Evolutionary conservation across 2,329 filamentous ascomycete genomes (phyloP).

Genomic region (Diaporthe aspalathi): DNA sequence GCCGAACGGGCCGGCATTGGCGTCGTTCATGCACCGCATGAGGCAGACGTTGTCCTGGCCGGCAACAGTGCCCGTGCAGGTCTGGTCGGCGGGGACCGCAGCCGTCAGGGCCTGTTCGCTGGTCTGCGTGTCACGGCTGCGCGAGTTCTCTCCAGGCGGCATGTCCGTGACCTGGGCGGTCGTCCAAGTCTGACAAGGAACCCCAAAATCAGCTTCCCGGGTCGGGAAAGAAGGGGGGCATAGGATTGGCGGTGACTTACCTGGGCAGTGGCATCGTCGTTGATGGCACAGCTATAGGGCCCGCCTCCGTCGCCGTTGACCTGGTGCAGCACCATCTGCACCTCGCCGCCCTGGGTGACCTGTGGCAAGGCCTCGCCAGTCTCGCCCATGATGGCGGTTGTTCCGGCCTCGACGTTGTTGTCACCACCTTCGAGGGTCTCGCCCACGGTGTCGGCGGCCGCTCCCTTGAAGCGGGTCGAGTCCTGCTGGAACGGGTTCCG

Average conservation of each 20-base stretch:
- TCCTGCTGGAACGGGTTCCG: constrained; percentile 74
- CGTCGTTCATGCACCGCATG: constrained; percentile 71
- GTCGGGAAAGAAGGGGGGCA: background rate
- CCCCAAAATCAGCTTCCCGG: background rate
- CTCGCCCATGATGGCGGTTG: constrained; percentile 66
- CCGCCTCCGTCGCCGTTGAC: constrained; percentile 76
- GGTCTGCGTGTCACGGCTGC: constrained; percentile 50
- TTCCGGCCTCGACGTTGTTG: constrained; percentile 69
- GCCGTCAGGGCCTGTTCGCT: constrained; percentile 63
- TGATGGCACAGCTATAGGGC: constrained; percentile 74
- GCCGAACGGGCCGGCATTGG: constrained; percentile 71
- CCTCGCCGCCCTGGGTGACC: constrained; percentile 65
- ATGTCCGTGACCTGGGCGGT: constrained; percentile 66
- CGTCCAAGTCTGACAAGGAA: constrained; percentile 55
- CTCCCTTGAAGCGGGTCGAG: constrained; percentile 66
- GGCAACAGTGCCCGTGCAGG: constrained; percentile 70
- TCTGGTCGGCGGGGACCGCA: constrained; percentile 62
- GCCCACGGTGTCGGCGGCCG: constrained; percentile 50
- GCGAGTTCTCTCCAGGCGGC: constrained; percentile 62
- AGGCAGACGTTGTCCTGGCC: constrained; percentile 71
- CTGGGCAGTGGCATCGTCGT: constrained; percentile 66
- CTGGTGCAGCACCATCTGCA: constrained; percentile 74
- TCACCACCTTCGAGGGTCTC: constrained; percentile 59
- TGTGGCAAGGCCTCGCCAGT: constrained; percentile 69
- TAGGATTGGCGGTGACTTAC: background rate